Conservation (phyloP, 2,329 filamentous ascomycete genomes). For the Sporothrix schenckii region DNA sequence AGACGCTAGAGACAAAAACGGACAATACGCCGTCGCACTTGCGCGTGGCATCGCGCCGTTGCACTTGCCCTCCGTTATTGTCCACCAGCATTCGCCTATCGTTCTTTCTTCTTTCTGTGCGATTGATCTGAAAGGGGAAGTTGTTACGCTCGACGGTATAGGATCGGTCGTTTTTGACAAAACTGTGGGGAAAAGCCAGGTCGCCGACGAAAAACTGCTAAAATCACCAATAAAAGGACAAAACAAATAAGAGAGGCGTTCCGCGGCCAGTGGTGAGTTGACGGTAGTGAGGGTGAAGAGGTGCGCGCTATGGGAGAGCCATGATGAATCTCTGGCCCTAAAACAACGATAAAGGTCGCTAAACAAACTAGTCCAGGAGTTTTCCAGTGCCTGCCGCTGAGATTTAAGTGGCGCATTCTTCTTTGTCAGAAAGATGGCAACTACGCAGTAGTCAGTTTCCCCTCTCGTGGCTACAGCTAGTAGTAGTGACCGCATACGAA, state of each 20-base stretch:
- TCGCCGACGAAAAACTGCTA: not conserved
- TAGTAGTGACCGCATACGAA: not conserved
- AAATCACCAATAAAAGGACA: not conserved
- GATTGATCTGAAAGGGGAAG: not conserved
- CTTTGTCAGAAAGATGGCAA: slow-evolving; percentile 7
- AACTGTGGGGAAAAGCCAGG: not conserved
- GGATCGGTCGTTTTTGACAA: slow-evolving; percentile 5
- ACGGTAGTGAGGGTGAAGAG: not conserved
- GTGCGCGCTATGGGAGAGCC: not conserved
- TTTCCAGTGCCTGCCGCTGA: not conserved
- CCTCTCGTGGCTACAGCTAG: not conserved
- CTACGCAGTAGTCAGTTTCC: not conserved
- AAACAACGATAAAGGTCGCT: not conserved
- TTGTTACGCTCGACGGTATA: not conserved
- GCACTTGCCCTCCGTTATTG: slow-evolving; percentile 18
- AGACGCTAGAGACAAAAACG: slow-evolving; percentile 25
- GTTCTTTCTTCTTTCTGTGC: not conserved
- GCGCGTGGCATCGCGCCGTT: slow-evolving; percentile 13
- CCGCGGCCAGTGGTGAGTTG: not conserved
- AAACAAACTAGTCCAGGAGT: not conserved
- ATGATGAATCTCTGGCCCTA: not conserved
- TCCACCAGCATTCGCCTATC: not conserved
- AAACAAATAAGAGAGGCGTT: not conserved
- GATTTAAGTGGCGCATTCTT: not conserved
- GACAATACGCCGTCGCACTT: slow-evolving; percentile 25